Percentiles rank a stretch among this genome's conserved stretches.
phyloP scores from a whole-genome alignment of 2,329 filamentous ascomycete genomes.

The Bipolaris cookei region DNA sequence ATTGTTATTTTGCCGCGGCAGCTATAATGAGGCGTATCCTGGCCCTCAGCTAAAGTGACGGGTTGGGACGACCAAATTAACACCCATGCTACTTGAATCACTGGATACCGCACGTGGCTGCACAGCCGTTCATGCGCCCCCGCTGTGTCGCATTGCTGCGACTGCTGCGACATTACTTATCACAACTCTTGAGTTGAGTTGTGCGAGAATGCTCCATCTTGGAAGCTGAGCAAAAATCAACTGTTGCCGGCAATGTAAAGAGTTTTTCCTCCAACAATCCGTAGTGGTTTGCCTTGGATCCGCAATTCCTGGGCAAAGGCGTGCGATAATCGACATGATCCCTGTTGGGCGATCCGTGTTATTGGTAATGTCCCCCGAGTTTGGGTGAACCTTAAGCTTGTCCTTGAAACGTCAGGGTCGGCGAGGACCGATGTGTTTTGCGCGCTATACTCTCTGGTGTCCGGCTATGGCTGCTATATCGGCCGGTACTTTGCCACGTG shows the following conservation, averaged over 20 bases:
- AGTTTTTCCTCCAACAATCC: neutral
- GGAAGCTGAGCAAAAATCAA: too few species aligned
- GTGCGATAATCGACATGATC: neutral
- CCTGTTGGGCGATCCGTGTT: neutral
- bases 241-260: too few species aligned
- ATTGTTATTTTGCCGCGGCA: neutral
- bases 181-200: neutral
- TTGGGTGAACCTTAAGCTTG: neutral
- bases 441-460: neutral
- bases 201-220: too few species aligned
- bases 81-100: neutral
- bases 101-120: constrained; percentile 13
- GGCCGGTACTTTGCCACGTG: neutral
- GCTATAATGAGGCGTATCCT: neutral
- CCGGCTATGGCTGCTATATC: neutral
- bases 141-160: neutral
- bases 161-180: neutral
- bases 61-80: neutral
- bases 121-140: constrained; percentile 12
- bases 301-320: neutral
- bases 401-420: constrained; percentile 1
- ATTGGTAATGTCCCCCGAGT: constrained; percentile 3
- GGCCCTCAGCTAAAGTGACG: neutral
- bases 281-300: neutral
- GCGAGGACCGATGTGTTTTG: neutral